Evolutionary conservation across 1,284 basidiomycete species (phyloP).

Genomic region (Meira nashicola): DNA sequence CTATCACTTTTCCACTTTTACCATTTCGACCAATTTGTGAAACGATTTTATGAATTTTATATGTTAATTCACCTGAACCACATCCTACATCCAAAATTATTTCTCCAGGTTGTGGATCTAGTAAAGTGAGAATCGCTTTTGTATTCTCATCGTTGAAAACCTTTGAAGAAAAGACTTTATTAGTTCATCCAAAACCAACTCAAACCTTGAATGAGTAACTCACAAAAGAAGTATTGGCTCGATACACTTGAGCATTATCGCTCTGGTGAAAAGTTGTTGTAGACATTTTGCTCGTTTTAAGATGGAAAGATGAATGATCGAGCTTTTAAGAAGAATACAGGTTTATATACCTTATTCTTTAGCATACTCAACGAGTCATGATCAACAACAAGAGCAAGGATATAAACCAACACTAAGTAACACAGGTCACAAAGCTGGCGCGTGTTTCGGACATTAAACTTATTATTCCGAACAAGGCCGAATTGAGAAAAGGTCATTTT

Average conservation of each 20-base stretch:
- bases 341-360: too few relatives aligned
- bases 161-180: background rate
- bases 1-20: conserved; percentile 10
- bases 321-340: too few relatives aligned
- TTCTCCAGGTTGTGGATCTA: conserved; percentile 20
- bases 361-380: too few relatives aligned
- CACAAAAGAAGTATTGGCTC: conserved; percentile 11
- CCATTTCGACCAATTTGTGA: background rate
- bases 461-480: too few relatives aligned
- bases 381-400: too few relatives aligned
- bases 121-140: conserved; percentile 14
- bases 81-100: conserved; percentile 19
- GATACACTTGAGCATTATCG: conserved; percentile 11
- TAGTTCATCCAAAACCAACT: background rate
- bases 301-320: background rate
- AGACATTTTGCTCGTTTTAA: background rate
- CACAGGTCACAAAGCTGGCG: too few relatives aligned
- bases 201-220: too few relatives aligned
- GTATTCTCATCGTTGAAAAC: conserved; percentile 15
- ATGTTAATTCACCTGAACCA: conserved; percentile 16
- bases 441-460: too few relatives aligned
- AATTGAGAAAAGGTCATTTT: too few relatives aligned
- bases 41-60: conserved; percentile 8
- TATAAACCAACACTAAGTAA: too few relatives aligned
- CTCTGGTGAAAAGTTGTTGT: conserved; percentile 3